These are phyloP conservation scores for Ascocoryne sarcoides DNA, from an alignment of 2,329 filamentous ascomycete species.

Conservation along the genomic window DNA sequence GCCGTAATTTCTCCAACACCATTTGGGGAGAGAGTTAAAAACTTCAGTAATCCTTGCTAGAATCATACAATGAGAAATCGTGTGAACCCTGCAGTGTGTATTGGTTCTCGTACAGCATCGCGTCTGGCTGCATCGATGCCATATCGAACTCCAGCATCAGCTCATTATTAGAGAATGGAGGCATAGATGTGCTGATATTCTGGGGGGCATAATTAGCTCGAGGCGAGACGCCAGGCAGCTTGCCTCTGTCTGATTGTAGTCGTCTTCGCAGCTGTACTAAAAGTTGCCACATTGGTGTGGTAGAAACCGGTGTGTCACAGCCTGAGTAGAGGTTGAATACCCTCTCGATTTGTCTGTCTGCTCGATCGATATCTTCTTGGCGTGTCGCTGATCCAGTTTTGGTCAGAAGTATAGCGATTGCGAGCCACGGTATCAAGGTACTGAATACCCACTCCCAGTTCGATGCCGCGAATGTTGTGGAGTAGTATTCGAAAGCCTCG, in stretches of 20 bases:
- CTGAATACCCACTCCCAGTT: conserved; percentile 17
- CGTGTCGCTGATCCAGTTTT: conserved; percentile 4
- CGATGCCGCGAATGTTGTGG: conserved; percentile 3
- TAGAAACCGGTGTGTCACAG: conserved; percentile 4
- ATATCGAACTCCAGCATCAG: conserved; percentile 9
- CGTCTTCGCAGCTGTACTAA: conserved; percentile 8
- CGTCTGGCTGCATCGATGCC: background rate
- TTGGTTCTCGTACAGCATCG: background rate
- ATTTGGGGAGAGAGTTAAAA: too few relatives aligned
- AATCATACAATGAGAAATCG: conserved; percentile 1
- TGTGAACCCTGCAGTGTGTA: conserved; percentile 1
- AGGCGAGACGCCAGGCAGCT: background rate
- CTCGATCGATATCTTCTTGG: conserved; percentile 9
- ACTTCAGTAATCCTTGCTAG: too few relatives aligned
- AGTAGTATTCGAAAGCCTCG: conserved; percentile 15
- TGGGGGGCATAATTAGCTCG: background rate
- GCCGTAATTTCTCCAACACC: too few relatives aligned
- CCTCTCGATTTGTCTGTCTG: conserved; percentile 8
- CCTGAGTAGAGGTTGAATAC: conserved; percentile 4
- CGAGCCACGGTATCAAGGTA: conserved; percentile 15
- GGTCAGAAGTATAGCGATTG: conserved; percentile 12
- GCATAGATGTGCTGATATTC: background rate
- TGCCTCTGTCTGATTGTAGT: conserved; percentile 1
- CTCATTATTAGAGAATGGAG: conserved; percentile 5
- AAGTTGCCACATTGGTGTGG: conserved; percentile 11